Conservation (phyloP, 2,329 filamentous ascomycete genomes). For the Trichoderma atroviride region DNA sequence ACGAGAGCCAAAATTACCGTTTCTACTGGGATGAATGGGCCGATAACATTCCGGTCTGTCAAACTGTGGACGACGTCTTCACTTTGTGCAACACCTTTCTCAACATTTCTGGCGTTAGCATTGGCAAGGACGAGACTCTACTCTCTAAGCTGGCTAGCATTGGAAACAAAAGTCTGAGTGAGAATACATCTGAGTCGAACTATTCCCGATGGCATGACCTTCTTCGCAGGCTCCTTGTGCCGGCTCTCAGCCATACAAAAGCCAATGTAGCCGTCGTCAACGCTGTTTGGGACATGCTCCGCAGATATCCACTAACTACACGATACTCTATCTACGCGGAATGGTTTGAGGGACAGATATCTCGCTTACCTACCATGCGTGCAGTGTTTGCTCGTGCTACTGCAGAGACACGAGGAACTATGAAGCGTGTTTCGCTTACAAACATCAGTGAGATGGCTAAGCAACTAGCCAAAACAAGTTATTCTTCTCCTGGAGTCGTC, state of each 20-base stretch:
- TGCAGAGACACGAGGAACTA: constrained; percentile 78
- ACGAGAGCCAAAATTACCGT: constrained; percentile 77
- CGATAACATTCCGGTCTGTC: constrained; percentile 89
- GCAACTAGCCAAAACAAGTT: constrained; percentile 87
- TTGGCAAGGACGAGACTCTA: constrained; percentile 79
- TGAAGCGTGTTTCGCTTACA: constrained; percentile 87
- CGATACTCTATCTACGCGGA: constrained; percentile 91
- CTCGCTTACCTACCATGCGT: constrained; percentile 75
- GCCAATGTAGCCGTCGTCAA: constrained; percentile 83
- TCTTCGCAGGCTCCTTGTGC: constrained; percentile 80
- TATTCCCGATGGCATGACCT: constrained; percentile 80
- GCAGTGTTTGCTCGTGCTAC: constrained; percentile 75
- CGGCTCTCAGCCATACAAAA: constrained; percentile 82
- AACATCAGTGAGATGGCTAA: constrained; percentile 87
- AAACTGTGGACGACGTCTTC: constrained; percentile 88
- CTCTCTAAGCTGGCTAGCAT: constrained; percentile 85
- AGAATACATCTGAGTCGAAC: constrained; percentile 73
- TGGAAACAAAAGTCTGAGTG: constrained; percentile 71
- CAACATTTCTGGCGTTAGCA: constrained; percentile 83
- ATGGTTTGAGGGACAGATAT: constrained; percentile 82
- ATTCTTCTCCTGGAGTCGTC: constrained; percentile 86
- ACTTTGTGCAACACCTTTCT: constrained; percentile 81
- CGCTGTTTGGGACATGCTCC: constrained; percentile 82
- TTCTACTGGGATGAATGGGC: constrained; percentile 99
- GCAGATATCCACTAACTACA: constrained; percentile 72